Evolutionary conservation across 306 rosid genomes (phyloP).

Genomic region (Trifolium fragiferum): DNA sequence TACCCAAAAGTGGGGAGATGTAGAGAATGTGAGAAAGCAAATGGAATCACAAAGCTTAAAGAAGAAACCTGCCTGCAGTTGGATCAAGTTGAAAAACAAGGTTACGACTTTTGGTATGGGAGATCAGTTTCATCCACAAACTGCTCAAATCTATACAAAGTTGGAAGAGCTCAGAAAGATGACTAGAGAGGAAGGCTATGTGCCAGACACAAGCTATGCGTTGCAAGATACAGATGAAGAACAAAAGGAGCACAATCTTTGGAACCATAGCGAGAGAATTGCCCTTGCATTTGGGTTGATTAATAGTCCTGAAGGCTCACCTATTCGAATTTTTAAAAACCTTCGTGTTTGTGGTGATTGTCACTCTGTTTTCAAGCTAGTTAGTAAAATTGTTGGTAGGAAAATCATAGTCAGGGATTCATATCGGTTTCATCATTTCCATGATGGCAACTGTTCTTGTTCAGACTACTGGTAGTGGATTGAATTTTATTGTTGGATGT

Average conservation of each 20-base stretch:
- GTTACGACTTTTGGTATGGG: slow-evolving; percentile 83
- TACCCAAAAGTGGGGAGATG: slow-evolving; percentile 80
- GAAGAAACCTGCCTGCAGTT: slow-evolving; percentile 90
- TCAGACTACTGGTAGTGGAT: slow-evolving; percentile 77
- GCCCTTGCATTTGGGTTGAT: slow-evolving; percentile 89
- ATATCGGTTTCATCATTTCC: slow-evolving; percentile 87
- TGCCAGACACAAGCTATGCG: slow-evolving; percentile 80
- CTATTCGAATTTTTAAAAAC: slow-evolving; percentile 82
- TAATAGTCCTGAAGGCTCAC: slow-evolving; percentile 63
- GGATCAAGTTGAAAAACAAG: slow-evolving; percentile 77
- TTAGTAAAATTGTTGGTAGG: slow-evolving; percentile 61
- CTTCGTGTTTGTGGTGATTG: slow-evolving; percentile 95
- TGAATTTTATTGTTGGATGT: slow-evolving; percentile 12
- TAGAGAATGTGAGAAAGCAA: slow-evolving; percentile 70
- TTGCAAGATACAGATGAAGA: slow-evolving; percentile 92
- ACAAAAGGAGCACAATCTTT: slow-evolving; percentile 90
- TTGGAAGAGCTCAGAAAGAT: slow-evolving; percentile 73
- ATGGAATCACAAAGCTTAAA: slow-evolving; percentile 70
- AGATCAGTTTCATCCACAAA: slow-evolving; percentile 66
- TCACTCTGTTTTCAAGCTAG: slow-evolving; percentile 84
- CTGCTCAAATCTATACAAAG: slow-evolving; percentile 58
- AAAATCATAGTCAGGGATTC: slow-evolving; percentile 82
- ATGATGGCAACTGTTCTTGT: slow-evolving; percentile 83
- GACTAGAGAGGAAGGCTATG: slow-evolving; percentile 75
- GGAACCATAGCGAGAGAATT: slow-evolving; percentile 94